Evolutionary conservation across 1,139 yeast species (phyloP).

Genomic region (Hanseniaspora sp.): DNA sequence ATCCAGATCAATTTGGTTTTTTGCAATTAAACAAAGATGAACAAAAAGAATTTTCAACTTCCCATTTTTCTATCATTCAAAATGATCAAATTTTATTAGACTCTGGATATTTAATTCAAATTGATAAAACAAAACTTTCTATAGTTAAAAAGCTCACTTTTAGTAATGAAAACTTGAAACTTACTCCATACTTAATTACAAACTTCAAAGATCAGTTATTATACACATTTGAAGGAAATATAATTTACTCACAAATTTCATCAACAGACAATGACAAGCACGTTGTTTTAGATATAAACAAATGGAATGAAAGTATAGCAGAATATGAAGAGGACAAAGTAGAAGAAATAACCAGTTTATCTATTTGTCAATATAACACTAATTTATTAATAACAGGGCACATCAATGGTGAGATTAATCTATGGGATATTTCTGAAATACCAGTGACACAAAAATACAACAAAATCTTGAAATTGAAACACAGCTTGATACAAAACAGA

Average conservation of each 20-base stretch:
- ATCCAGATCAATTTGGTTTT: not conserved
- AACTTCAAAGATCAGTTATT: not conserved
- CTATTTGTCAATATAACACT: not conserved
- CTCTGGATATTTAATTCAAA: not conserved
- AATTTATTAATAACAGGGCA: constrained; percentile 1
- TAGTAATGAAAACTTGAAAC: not conserved
- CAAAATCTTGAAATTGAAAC: constrained; percentile 1
- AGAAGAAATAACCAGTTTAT: constrained; percentile 10
- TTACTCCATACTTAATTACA: not conserved
- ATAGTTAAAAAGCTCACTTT: not conserved
- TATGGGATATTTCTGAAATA: constrained; percentile 3
- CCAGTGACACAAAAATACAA: not conserved
- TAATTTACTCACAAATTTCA: not conserved
- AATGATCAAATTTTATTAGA: not conserved
- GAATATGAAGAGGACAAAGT: constrained; percentile 14
- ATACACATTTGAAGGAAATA: not conserved
- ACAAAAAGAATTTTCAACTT: not conserved
- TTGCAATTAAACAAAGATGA: not conserved
- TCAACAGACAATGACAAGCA: not conserved
- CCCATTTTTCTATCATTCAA: not conserved
- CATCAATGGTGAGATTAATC: constrained; percentile 5
- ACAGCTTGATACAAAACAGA: constrained; percentile 9
- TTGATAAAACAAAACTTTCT: not conserved
- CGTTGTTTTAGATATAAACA: not conserved
- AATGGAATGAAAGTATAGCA: constrained; percentile 12